Conservation (phyloP, 2,329 filamentous ascomycete species). For the Furcasterigmium furcatum region DNA sequence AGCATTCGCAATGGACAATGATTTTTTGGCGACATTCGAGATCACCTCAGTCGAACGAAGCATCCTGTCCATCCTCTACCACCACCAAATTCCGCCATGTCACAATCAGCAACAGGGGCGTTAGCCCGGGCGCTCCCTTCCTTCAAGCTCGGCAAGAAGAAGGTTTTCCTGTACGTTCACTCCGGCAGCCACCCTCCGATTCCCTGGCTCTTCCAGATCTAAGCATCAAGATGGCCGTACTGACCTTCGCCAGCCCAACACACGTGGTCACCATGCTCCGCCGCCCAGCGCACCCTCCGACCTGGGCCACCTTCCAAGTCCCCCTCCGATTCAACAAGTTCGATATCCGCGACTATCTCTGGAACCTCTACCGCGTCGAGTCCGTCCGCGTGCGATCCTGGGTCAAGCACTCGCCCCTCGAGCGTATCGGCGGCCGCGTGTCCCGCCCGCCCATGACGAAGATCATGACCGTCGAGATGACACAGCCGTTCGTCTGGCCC, state of each 20-base stretch:
- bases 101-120: conserved; percentile 30
- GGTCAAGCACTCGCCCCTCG: conserved; percentile 62
- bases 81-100: conserved; percentile 25
- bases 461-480: conserved; percentile 92
- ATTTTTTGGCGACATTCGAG: too few species aligned
- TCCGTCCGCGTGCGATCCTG: conserved; percentile 73
- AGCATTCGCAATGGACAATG: too few species aligned
- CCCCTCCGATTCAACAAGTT: conserved; percentile 94
- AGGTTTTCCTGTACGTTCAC: conserved; percentile 50
- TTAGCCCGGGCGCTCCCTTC: conserved; percentile 33
- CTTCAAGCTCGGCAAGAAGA: conserved; percentile 49
- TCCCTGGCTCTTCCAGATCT: too few species aligned
- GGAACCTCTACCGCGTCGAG: conserved; percentile 77
- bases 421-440: conserved; percentile 43
- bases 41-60: too few species aligned
- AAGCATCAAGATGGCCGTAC: not conserved
- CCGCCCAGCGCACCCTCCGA: conserved; percentile 68
- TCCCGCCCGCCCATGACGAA: conserved; percentile 72
- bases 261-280: conserved; percentile 77
- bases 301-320: conserved; percentile 85
- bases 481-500: conserved; percentile 85
- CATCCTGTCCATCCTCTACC: not conserved
- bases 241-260: conserved; percentile 58
- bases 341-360: conserved; percentile 93
- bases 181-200: too few species aligned